A percentile compares a stretch with the other conserved stretches of the same genome.
phyloP scores from a whole-genome alignment of 768 basidiomycete species.

The Ephemerocybe angulata region DNA sequence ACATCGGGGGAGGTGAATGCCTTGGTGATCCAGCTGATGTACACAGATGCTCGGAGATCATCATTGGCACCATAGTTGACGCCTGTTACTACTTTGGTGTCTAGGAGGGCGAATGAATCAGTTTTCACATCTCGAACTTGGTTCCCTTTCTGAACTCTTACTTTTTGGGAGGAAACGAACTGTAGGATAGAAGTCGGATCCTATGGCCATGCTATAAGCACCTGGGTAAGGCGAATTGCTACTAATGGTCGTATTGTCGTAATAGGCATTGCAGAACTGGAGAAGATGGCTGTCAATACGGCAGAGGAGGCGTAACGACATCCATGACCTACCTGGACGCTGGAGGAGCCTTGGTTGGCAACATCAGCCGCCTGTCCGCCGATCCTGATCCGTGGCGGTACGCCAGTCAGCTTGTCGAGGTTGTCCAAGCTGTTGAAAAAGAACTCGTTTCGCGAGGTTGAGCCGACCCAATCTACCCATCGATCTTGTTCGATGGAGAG shows the following conservation, averaged over 20 bases:
- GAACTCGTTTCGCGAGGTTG: constrained; percentile 2
- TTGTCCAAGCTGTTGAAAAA: constrained; percentile 4
- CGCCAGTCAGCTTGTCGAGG: neutral
- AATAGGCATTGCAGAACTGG: neutral
- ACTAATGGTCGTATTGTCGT: neutral
- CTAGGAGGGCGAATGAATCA: neutral
- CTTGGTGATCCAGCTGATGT: neutral
- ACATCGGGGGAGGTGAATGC: neutral
- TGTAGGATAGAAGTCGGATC: constrained; percentile 1
- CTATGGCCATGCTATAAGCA: neutral
- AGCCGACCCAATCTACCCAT: neutral
- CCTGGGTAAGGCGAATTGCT: neutral
- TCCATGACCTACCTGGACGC: neutral
- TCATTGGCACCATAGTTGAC: constrained; percentile 4
- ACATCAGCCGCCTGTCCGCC: neutral
- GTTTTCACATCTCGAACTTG: neutral
- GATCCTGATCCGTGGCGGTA: constrained; percentile 4
- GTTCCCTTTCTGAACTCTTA: neutral
- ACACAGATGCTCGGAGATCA: neutral
- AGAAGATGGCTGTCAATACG: neutral
- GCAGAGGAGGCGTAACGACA: too few species aligned
- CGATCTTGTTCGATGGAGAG: constrained; percentile 4
- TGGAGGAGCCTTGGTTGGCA: neutral
- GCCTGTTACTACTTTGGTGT: neutral
- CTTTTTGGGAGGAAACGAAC: constrained; percentile 4